These are phyloP conservation scores for Clarireedia sp. DNA, from an alignment of 2,329 filamentous ascomycete species.

Conservation along the genomic window DNA sequence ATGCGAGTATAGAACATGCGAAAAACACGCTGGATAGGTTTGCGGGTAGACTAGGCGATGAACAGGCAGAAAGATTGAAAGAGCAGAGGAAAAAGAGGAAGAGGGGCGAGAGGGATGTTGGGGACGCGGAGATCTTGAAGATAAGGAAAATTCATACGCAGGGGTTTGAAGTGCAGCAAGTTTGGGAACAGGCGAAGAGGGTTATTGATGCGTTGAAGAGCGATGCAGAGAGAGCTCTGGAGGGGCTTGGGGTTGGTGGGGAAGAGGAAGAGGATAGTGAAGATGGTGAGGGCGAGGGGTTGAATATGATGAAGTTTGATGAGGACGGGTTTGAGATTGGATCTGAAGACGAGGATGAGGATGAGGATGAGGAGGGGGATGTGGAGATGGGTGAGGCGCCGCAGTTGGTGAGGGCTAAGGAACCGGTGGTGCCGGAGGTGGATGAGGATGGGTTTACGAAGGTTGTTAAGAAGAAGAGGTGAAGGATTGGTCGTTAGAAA, in stretches of 20 bases:
- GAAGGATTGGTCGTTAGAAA: conserved; percentile 1
- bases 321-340: conserved; percentile 34
- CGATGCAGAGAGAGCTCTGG: conserved; percentile 43
- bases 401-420: conserved; percentile 46
- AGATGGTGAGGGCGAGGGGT: conserved; percentile 31
- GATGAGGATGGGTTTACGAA: conserved; percentile 78
- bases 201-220: conserved; percentile 61
- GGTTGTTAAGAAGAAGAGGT: conserved; percentile 58
- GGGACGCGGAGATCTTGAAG: conserved; percentile 51
- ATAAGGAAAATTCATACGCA: conserved; percentile 77
- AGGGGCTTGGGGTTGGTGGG: conserved; percentile 27
- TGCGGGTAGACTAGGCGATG: conserved; percentile 63
- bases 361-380: conserved; percentile 46
- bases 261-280: conserved; percentile 24
- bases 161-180: conserved; percentile 79
- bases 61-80: conserved; percentile 61
- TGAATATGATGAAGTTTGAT: conserved; percentile 32
- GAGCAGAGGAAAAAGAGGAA: conserved; percentile 70
- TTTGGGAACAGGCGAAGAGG: conserved; percentile 88
- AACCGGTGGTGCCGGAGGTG: conserved; percentile 61
- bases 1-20: conserved; percentile 64
- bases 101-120: conserved; percentile 44
- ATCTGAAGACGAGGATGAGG: conserved; percentile 45
- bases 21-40: conserved; percentile 75
- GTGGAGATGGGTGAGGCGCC: conserved; percentile 65